Evolutionary conservation across 352 stramenopile species (phyloP), one percentile per base, ranked within the genome.

Genomic region (Globisporangium ultimum): DNA sequence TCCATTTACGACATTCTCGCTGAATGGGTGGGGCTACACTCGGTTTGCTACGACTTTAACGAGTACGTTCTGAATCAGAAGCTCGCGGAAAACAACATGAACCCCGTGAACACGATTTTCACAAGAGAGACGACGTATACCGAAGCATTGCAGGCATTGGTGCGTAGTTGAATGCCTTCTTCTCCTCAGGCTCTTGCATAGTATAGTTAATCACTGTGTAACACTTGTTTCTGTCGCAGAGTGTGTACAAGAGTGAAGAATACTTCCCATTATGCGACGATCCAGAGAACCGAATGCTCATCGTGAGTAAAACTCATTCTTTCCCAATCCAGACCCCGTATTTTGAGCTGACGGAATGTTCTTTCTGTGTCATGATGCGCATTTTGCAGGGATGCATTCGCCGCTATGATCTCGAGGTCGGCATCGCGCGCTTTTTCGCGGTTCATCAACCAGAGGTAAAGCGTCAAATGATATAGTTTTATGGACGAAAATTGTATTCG

Each of bases 1-100:
- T 93, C 83, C 10, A 93, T 96, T 38, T 95, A 95, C 68, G 86
- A 95, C 43, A 87, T 93, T 21, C 57, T 95, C 21, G 77, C 85
- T 1, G 84, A 88, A 46, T 88, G 87, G 75, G 80, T 79, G 0
- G 80, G 78, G 0, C 71, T 95, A n/a, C 78, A 90, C 53, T 84
- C 83, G 2, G 80, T 92, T 20, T 93, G 82, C 70, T 90, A 89
- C 63, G 82, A 93, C 60, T 80, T 91, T 41, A 89, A 88, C 46
- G 82, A 91, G 51, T 75, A 87, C 38, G 64, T 92, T n/a, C 67
- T 91, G 58, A 88, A 68, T 48, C 72, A 89, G 12, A 85, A 85
- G 54, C 64, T 67, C 45, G 80, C 82, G 0, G 76, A 86, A 20
- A 71, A 86, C 57, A 74, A 90, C 58, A 90, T 94, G 83, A 74